These are phyloP conservation scores for Testicularia cyperi DNA, from an alignment of 1,284 basidiomycete species.

Conservation along the genomic window DNA sequence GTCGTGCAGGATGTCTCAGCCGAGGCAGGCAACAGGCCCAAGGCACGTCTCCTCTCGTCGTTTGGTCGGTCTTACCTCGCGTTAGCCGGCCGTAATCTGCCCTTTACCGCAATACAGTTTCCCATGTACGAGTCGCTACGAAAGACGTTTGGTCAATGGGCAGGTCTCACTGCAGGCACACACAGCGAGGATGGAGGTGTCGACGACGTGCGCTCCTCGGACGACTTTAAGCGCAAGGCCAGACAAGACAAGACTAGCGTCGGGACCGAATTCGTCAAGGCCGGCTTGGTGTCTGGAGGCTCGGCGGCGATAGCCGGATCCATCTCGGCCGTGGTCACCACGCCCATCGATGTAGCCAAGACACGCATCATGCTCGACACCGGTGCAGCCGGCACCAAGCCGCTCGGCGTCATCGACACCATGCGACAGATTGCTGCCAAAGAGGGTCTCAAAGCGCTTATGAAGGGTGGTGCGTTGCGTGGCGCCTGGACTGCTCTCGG, in stretches of 20 bases:
- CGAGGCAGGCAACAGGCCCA: conserved; percentile 4
- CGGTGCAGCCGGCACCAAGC: neutral
- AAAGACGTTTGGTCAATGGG: conserved; percentile 15
- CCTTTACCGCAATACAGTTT: conserved; percentile 55
- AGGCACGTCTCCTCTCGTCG: conserved; percentile 14
- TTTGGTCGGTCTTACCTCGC: conserved; percentile 43
- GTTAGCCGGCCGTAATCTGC: conserved; percentile 48
- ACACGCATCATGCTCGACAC: conserved; percentile 47
- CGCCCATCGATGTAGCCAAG: conserved; percentile 51
- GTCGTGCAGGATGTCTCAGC: conserved; percentile 19
- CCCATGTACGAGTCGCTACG: conserved; percentile 51
- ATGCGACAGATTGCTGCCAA: conserved; percentile 24
- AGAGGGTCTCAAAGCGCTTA: conserved; percentile 41
- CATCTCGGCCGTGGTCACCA: conserved; percentile 37
- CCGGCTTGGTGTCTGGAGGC: conserved; percentile 37
- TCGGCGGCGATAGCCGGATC: conserved; percentile 41
- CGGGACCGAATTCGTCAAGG: conserved; percentile 25
- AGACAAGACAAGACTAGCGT: conserved; percentile 12
- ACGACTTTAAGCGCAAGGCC: conserved; percentile 13
- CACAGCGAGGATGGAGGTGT: conserved; percentile 32
- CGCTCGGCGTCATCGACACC: conserved; percentile 29
- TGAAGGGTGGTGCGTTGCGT: conserved; percentile 44
- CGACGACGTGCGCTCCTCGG: conserved; percentile 27
- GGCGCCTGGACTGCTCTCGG: conserved; percentile 51
- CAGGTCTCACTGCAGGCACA: conserved; percentile 33